Evolutionary conservation across 2,329 filamentous ascomycete genomes (phyloP).

Genomic region (Mycosphaerella sp.): DNA sequence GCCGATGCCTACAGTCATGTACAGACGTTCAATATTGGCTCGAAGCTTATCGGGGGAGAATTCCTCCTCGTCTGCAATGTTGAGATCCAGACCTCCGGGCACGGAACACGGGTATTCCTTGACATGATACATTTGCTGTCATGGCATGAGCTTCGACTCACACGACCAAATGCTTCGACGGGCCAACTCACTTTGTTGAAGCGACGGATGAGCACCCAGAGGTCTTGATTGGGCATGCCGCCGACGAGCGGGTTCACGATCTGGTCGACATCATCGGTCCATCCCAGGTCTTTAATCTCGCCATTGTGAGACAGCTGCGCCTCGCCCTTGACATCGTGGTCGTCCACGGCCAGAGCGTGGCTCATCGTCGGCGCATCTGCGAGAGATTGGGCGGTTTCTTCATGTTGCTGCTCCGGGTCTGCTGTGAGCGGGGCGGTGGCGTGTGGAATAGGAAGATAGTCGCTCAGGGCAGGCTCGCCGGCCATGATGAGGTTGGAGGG

Average conservation of each 20-base stretch:
- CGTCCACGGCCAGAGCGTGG: conserved; percentile 42
- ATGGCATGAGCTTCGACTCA: conserved; percentile 10
- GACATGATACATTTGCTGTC: conserved; percentile 60
- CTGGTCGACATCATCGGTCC: conserved; percentile 55
- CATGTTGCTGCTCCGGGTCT: conserved; percentile 27
- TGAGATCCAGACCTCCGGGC: conserved; percentile 67
- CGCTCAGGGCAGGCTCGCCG: conserved; percentile 6
- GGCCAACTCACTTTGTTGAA: conserved; percentile 59
- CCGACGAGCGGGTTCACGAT: conserved; percentile 57
- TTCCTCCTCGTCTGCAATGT: conserved; percentile 74
- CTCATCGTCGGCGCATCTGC: conserved; percentile 41
- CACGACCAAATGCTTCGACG: conserved; percentile 21
- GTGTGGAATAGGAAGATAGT: conserved; percentile 34
- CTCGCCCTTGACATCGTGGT: conserved; percentile 44
- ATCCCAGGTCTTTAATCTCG: conserved; percentile 62
- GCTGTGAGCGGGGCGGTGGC: conserved; percentile 26
- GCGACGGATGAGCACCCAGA: conserved; percentile 64
- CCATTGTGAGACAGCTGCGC: conserved; percentile 39
- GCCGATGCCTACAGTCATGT: conserved; percentile 69
- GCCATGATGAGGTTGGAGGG: conserved; percentile 7
- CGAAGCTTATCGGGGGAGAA: conserved; percentile 80
- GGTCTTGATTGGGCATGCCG: conserved; percentile 63
- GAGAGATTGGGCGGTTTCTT: conserved; percentile 30
- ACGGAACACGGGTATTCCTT: conserved; percentile 57
- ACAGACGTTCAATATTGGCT: conserved; percentile 69